Base-by-base conservation (phyloP, 1,284 basidiomycete species). In the Fomitopsis palustris region DNA sequence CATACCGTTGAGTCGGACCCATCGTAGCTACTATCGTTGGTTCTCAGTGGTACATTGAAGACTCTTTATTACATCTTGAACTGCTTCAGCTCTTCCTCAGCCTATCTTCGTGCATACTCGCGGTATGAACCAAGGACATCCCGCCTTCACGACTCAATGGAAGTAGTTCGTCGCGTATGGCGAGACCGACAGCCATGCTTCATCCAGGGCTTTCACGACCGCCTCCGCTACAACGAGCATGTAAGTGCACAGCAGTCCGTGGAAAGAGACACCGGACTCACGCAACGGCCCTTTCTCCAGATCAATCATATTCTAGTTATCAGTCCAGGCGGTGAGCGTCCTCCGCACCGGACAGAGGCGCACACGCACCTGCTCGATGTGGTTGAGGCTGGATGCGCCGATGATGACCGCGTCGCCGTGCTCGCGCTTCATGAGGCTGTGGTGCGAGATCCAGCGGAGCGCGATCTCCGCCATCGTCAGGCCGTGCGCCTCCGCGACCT, bases 261-360 rank as follows among this genome's bases (percentile, higher is more conserved):
- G 17, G 2, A 7, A 42, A 4, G 6, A n/a, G 56, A 21, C 1
- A 10, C n/a, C 23, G 16, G 1, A 75, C 79, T 77, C 62, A 81
- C 80, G 80, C 57, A 83, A 67, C 3, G 82, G 81, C 0, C 82
- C 83, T 64, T 86, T 85, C 70, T 85, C 83, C 21, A 84, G 68
- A 63, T 85, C 83, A 23, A 75, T 29, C 47, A 84, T 64, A 62
- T 85, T 86, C 78, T 81, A 61, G 35, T 3, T 3, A 12, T 14
- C 35, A 37, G 16, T 9, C 10, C 12, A 14, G 16, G 10, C 35
- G 16, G 35, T 37, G 35, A 37, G 35, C 12, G 16, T 37, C 35
- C 12, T 9, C 12, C 8, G 10, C 12, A 14, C 35, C 16, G 16
- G 5, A 4, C 12, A 37, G 35, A 37, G 35, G 16, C 12, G 35